Evolutionary conservation across 2,329 filamentous ascomycete species (phyloP).

Genomic region (Eutypella sp.): DNA sequence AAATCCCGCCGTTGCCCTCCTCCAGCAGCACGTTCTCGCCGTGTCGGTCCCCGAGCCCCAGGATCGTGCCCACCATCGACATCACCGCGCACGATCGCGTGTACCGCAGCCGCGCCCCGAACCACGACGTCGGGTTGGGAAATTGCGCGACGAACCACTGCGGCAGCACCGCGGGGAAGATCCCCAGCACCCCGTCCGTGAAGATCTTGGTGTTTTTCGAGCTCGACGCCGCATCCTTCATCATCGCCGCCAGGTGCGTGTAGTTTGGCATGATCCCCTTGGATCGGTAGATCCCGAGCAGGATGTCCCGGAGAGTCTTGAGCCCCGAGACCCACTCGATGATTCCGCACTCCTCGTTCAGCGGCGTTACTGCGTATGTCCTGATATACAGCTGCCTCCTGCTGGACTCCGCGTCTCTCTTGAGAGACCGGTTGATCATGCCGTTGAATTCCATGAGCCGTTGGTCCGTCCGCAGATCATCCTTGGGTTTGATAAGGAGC

Average conservation of each 20-base stretch:
- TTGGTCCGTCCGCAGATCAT: conserved; percentile 95
- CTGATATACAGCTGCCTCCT: conserved; percentile 90
- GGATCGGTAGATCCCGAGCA: conserved; percentile 72
- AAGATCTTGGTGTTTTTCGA: conserved; percentile 65
- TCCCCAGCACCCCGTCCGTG: conserved; percentile 55
- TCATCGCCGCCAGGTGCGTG: conserved; percentile 54
- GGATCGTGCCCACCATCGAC: conserved; percentile 97
- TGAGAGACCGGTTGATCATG: conserved; percentile 93
- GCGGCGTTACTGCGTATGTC: conserved; percentile 91
- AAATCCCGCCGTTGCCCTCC: conserved; percentile 85
- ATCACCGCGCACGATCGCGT: conserved; percentile 94
- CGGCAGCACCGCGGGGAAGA: conserved; percentile 79
- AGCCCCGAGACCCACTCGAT: conserved; percentile 99
- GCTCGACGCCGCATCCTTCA: conserved; percentile 57
- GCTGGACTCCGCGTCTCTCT: conserved; percentile 85
- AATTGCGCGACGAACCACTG: conserved; percentile 97
- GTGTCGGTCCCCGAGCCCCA: conserved; percentile 90
- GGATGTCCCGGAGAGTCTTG: conserved; percentile 87
- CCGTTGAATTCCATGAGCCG: conserved; percentile 98
- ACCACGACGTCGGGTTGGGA: conserved; percentile 88
- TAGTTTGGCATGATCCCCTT: conserved; percentile 70
- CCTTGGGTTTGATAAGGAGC: conserved; percentile 94
- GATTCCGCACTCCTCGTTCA: conserved; percentile 96
- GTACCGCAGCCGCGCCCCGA: conserved; percentile 80
- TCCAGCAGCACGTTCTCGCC: conserved; percentile 96